phyloP scores from a whole-genome alignment of 1,284 basidiomycete species.

The Moniliophthora roreri region DNA sequence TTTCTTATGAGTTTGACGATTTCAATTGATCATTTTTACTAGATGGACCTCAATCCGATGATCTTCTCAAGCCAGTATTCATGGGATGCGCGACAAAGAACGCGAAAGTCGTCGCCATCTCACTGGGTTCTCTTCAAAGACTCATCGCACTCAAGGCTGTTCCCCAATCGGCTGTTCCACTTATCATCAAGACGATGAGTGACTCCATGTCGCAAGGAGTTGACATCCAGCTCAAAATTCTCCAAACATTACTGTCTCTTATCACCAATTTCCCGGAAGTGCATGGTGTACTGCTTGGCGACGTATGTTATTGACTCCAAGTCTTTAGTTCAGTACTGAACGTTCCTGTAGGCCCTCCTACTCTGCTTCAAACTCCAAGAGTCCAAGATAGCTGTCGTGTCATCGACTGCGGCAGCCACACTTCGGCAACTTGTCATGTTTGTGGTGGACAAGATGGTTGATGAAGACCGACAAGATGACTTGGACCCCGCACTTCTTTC shows the following conservation, averaged over 20 bases:
- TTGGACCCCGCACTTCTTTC: slow-evolving; percentile 28
- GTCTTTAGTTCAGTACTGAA: slow-evolving; percentile 8
- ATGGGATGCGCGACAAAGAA: slow-evolving; percentile 94
- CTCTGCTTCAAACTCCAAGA: slow-evolving; percentile 96
- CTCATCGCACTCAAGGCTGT: slow-evolving; percentile 87
- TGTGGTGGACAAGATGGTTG: slow-evolving; percentile 91
- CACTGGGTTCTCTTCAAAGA: slow-evolving; percentile 88
- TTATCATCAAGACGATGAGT: slow-evolving; percentile 80
- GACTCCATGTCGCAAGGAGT: slow-evolving; percentile 91
- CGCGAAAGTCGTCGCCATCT: slow-evolving; percentile 91
- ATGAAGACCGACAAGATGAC: slow-evolving; percentile 66
- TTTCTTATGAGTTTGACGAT: slow-evolving; percentile 13
- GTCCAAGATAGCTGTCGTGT: slow-evolving; percentile 93
- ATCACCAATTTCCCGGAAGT: slow-evolving; percentile 85
- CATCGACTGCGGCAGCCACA: slow-evolving; percentile 95
- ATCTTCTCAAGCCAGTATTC: slow-evolving; percentile 86
- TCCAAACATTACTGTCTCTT: slow-evolving; percentile 88
- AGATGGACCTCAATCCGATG: slow-evolving; percentile 81
- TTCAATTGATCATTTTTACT: slow-evolving; percentile 3
- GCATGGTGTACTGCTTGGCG: slow-evolving; percentile 77
- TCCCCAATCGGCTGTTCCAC: slow-evolving; percentile 73
- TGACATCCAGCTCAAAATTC: slow-evolving; percentile 90
- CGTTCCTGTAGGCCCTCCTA: slow-evolving; percentile 66
- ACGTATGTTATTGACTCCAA: slow-evolving; percentile 50
- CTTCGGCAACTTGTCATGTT: slow-evolving; percentile 97